Evolutionary conservation across 306 rosid species (phyloP).

Genomic region (Dalbergia oliveri): DNA sequence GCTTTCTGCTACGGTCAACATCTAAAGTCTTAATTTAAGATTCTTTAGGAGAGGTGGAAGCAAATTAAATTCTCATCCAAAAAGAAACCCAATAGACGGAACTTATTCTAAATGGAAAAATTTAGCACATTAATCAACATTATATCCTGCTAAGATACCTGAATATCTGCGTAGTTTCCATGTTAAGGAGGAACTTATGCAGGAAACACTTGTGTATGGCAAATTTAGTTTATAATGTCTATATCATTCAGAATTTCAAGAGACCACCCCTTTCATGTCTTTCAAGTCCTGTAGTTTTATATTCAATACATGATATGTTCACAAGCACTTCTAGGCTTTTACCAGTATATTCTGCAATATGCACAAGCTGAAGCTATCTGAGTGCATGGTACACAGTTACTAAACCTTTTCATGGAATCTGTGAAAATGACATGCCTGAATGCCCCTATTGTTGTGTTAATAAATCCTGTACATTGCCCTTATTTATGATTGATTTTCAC

Average conservation of each 20-base stretch:
- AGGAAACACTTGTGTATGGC: background rate
- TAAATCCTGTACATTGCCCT: background rate
- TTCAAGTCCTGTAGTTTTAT: slow-evolving; percentile 9
- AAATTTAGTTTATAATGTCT: slow-evolving; percentile 28
- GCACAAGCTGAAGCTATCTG: background rate
- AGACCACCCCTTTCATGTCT: slow-evolving; percentile 4
- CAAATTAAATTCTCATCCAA: slow-evolving; percentile 3
- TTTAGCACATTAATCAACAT: slow-evolving; percentile 11
- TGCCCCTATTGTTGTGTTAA: background rate
- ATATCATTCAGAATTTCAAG: background rate
- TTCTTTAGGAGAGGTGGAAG: slow-evolving; percentile 13
- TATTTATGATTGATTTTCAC: background rate
- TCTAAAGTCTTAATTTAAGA: slow-evolving; percentile 15
- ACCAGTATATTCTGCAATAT: slow-evolving; percentile 2
- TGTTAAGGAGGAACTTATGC: background rate
- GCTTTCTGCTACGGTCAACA: slow-evolving; percentile 27
- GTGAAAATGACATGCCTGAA: slow-evolving; percentile 2
- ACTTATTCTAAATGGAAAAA: background rate
- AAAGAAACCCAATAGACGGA: slow-evolving; percentile 36
- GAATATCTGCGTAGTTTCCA: background rate
- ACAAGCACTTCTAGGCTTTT: background rate
- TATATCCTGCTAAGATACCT: background rate
- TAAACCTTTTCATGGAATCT: background rate
- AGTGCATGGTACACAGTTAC: background rate
- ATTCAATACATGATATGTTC: background rate